These are phyloP conservation scores for Talaromyces sp. DNA, from an alignment of 2,329 filamentous ascomycete species.

Conservation along the genomic window DNA sequence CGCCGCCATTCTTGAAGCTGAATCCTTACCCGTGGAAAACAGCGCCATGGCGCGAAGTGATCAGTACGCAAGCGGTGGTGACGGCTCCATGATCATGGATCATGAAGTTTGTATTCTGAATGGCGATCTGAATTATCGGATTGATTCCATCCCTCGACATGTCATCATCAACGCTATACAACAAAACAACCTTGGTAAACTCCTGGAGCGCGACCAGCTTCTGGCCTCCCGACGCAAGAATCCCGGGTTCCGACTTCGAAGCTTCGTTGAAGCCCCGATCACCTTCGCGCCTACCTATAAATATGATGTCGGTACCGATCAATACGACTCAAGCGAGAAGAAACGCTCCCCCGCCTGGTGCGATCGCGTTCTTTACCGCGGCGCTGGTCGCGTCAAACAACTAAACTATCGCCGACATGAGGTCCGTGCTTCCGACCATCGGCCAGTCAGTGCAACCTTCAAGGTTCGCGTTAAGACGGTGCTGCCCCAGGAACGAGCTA, in stretches of 20 bases:
- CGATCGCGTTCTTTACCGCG: constrained; percentile 86
- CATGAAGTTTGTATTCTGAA: constrained; percentile 98
- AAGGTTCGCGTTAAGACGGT: constrained; percentile 83
- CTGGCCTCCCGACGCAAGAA: constrained; percentile 87
- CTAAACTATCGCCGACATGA: constrained; percentile 87
- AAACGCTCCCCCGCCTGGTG: constrained; percentile 94
- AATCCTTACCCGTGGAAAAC: constrained; percentile 71
- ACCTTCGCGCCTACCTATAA: constrained; percentile 97
- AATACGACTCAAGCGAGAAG: constrained; percentile 94
- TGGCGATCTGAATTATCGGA: constrained; percentile 96
- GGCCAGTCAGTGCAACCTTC: constrained; percentile 86
- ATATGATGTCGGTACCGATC: constrained; percentile 93
- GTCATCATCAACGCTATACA: constrained; percentile 86
- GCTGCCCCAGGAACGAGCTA: constrained; percentile 64
- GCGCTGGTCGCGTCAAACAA: constrained; percentile 79
- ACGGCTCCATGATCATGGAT: constrained; percentile 91
- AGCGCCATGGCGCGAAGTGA: constrained; percentile 71
- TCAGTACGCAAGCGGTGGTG: constrained; percentile 85
- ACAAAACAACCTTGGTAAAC: constrained; percentile 76
- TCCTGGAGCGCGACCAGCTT: constrained; percentile 91
- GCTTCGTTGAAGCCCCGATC: constrained; percentile 89
- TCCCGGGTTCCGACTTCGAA: constrained; percentile 81
- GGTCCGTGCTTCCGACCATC: constrained; percentile 86
- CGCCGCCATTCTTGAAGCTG: constrained; percentile 81
- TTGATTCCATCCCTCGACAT: constrained; percentile 94